A percentile compares a stretch with the other conserved stretches of the same genome.
These are phyloP conservation scores for Fusarium citri DNA, from an alignment of 2,329 filamentous ascomycete species.

Conservation along the genomic window DNA sequence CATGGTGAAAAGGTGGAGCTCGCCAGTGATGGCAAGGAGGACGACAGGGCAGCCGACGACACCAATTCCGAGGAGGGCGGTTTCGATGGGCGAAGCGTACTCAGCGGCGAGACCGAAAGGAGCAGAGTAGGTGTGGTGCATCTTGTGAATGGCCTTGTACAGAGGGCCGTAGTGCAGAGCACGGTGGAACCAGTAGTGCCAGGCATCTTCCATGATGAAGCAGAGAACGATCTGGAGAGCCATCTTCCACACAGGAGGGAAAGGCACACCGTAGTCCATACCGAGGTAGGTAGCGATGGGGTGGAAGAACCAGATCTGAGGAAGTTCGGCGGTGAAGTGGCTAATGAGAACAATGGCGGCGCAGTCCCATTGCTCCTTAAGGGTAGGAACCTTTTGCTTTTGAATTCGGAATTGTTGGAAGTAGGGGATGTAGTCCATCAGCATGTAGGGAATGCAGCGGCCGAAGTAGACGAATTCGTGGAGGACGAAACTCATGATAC, in stretches of 20 bases:
- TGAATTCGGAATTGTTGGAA: constrained; percentile 98
- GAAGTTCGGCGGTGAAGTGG: constrained; percentile 97
- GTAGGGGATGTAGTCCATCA: constrained; percentile 87
- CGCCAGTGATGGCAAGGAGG: constrained; percentile 83
- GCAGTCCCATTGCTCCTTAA: constrained; percentile 93
- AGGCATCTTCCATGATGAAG: constrained; percentile 95
- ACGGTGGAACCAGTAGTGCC: constrained; percentile 98
- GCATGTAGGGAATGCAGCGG: constrained; percentile 88
- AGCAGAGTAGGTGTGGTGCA: constrained; percentile 98
- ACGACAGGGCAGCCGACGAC: constrained; percentile 85
- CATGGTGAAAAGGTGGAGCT: constrained; percentile 97
- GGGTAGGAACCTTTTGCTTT: constrained; percentile 87
- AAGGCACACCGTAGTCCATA: constrained; percentile 87
- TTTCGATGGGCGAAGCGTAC: constrained; percentile 97
- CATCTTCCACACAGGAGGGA: constrained; percentile 88
- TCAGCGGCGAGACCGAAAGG: constrained; percentile 97
- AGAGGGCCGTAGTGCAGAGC: constrained; percentile 92
- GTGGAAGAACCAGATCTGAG: constrained; percentile 99
- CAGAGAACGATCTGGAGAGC: constrained; percentile 91
- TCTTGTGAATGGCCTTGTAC: constrained; percentile 98
- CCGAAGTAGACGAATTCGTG: constrained; percentile 97
- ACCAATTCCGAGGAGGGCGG: constrained; percentile 92
- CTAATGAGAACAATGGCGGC: constrained; percentile 91
- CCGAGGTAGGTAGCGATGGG: constrained; percentile 94
- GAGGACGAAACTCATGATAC: constrained; percentile 96